A percentile compares a stretch with the other conserved stretches of the same genome.
Evolutionary conservation across 768 basidiomycete genomes (phyloP).

Genomic region (Calocera viscosa): DNA sequence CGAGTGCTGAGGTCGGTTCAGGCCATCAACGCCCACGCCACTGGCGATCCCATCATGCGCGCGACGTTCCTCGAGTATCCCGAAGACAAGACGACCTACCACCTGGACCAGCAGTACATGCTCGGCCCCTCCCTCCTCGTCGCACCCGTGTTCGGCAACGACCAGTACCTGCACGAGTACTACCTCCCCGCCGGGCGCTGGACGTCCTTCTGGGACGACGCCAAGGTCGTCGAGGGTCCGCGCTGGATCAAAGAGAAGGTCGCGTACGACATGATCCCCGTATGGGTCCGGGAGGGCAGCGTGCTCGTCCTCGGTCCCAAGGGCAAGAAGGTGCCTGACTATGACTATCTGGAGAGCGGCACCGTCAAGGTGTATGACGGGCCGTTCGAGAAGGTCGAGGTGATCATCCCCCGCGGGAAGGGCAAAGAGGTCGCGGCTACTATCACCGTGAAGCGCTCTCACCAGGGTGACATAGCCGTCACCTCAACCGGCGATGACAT

Average conservation of each 20-base stretch:
- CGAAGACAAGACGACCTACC: conserved; percentile 22
- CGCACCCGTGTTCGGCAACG: conserved; percentile 25
- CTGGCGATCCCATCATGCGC: conserved; percentile 26
- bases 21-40: conserved; percentile 25
- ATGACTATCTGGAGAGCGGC: conserved; percentile 39
- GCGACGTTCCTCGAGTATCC: conserved; percentile 27
- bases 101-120: conserved; percentile 29
- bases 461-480: not conserved
- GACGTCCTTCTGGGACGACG: conserved; percentile 19
- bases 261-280: conserved; percentile 51
- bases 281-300: conserved; percentile 50
- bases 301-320: conserved; percentile 48
- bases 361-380: conserved; percentile 45
- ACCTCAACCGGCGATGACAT: not conserved
- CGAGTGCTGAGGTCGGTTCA: conserved; percentile 10
- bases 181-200: conserved; percentile 26
- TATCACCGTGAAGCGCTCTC: conserved; percentile 28
- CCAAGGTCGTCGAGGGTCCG: conserved; percentile 43
- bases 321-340: conserved; percentile 44
- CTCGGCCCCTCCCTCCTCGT: conserved; percentile 26
- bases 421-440: conserved; percentile 33
- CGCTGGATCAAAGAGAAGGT: conserved; percentile 50
- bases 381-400: conserved; percentile 29
- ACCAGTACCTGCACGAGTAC: conserved; percentile 18
- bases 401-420: conserved; percentile 36